phyloP scores from a whole-genome alignment of 306 rosid genomes.

The Phaseolus lunatus region DNA sequence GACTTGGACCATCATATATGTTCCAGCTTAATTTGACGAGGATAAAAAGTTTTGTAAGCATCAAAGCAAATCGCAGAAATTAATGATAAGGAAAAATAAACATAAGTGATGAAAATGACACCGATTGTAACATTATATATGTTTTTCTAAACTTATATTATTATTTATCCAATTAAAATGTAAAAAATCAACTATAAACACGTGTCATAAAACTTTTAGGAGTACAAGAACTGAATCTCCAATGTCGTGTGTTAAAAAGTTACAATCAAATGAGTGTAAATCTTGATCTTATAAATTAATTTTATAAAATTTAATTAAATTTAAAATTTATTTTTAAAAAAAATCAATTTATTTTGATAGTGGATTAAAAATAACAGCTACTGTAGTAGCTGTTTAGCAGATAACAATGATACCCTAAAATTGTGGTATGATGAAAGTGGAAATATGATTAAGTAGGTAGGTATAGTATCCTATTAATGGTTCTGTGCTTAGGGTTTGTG shows the following conservation, averaged over 20 bases:
- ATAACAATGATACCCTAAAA: neutral
- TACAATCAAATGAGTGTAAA: too few species aligned
- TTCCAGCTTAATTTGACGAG: neutral
- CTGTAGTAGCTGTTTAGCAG: neutral
- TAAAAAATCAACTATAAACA: neutral
- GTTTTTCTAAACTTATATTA: neutral
- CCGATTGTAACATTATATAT: neutral
- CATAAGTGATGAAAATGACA: neutral
- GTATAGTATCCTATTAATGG: neutral
- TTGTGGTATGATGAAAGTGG: neutral
- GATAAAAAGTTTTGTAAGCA: neutral
- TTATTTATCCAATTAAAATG: neutral
- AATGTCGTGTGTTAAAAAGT: too few species aligned
- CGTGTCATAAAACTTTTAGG: neutral
- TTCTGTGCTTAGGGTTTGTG: neutral
- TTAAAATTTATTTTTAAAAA: too few species aligned
- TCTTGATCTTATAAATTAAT: too few species aligned
- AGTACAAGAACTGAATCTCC: neutral
- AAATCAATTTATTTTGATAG: too few species aligned
- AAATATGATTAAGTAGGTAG: neutral
- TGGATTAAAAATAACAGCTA: too few species aligned
- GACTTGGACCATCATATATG: neutral
- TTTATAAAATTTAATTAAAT: too few species aligned
- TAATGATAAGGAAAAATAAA: neutral
- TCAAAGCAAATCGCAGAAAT: neutral